Evolutionary conservation across 106 monocot genomes (phyloP).

Genomic region (Dendrobium officinale): DNA sequence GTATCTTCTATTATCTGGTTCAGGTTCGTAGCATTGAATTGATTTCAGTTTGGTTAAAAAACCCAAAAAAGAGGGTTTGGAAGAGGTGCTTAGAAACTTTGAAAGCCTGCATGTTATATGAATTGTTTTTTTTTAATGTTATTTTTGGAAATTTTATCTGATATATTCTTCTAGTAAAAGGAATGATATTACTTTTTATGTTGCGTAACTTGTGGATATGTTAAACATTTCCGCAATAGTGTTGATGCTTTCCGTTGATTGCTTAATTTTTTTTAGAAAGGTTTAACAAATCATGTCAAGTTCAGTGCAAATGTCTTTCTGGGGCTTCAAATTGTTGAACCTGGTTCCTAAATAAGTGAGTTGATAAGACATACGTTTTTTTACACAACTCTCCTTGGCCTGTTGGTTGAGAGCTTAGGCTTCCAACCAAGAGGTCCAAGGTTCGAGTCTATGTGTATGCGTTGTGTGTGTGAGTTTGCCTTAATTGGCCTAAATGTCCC

Average conservation of each 20-base stretch:
- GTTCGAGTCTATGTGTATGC: too few relatives aligned
- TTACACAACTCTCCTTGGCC: too few relatives aligned
- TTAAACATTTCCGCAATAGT: neutral
- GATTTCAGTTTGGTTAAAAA: neutral
- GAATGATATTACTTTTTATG: too few relatives aligned
- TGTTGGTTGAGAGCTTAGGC: too few relatives aligned
- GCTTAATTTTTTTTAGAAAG: neutral
- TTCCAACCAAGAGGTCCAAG: too few relatives aligned
- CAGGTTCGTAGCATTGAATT: slow-evolving; percentile 36
- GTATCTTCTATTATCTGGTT: slow-evolving; percentile 88
- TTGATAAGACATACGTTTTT: too few relatives aligned
- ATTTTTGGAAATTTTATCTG: neutral
- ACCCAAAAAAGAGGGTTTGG: neutral
- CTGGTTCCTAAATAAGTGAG: too few relatives aligned
- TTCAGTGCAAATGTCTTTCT: neutral
- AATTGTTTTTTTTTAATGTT: neutral
- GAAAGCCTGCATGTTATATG: neutral
- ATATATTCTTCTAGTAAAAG: too few relatives aligned
- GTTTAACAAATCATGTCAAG: neutral
- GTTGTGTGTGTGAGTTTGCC: too few relatives aligned
- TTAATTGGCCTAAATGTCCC: too few relatives aligned
- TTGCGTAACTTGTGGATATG: too few relatives aligned
- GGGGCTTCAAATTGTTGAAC: too few relatives aligned
- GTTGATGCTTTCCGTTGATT: neutral
- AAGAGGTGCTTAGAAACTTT: neutral